Evolutionary conservation across 495 filamentous ascomycete species (phyloP).

Genomic region (Aspergillus cristatus): DNA sequence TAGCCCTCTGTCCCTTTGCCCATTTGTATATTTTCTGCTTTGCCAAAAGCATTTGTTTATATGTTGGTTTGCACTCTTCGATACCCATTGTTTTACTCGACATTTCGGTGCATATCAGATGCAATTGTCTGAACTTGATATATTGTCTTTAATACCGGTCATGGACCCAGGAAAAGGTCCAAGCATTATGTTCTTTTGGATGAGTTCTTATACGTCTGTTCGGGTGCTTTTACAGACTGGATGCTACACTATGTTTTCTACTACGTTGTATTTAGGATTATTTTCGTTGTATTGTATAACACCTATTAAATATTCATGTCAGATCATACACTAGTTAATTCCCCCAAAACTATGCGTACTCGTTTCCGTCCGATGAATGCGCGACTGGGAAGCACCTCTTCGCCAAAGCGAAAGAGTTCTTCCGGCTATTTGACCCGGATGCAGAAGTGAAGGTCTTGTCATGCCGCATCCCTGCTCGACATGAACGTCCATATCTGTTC

Average conservation of each 20-base stretch:
- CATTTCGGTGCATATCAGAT: conserved; percentile 6
- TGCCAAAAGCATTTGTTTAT: conserved; percentile 1
- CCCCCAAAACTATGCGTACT: too few relatives aligned
- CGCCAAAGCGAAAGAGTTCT: conserved; percentile 6
- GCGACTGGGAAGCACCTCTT: background rate
- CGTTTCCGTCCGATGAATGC: background rate
- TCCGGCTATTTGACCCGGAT: background rate
- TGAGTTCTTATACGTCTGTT: too few relatives aligned
- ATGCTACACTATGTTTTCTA: too few relatives aligned
- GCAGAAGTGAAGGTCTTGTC: background rate
- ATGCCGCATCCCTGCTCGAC: background rate
- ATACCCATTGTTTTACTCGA: conserved; percentile 14
- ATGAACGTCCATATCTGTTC: background rate
- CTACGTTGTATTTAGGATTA: too few relatives aligned
- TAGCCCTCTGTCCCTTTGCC: background rate
- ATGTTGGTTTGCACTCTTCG: conserved; percentile 8
- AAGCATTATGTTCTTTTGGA: too few relatives aligned
- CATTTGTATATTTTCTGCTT: background rate
- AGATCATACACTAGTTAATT: too few relatives aligned
- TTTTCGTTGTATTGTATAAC: too few relatives aligned
- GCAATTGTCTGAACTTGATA: too few relatives aligned
- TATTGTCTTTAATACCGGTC: too few relatives aligned
- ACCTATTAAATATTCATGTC: too few relatives aligned
- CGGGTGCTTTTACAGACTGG: too few relatives aligned
- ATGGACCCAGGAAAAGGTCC: too few relatives aligned